Percentiles rank a stretch among this genome's conserved stretches.
Conservation (phyloP, 306 rosid genomes). For the Begonia masoniana region DNA sequence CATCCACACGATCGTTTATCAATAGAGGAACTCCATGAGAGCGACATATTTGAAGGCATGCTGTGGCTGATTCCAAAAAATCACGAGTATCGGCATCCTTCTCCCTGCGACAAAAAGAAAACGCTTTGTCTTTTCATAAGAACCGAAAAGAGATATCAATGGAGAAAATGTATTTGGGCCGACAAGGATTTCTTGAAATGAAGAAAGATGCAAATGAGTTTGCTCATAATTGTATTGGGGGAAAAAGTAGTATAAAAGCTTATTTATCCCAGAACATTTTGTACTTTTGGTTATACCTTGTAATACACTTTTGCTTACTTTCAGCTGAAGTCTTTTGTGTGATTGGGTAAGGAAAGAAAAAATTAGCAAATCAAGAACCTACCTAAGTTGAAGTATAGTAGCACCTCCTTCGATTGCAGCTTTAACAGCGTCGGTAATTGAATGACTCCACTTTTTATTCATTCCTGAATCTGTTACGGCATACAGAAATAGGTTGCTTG, state of each 20-base stretch:
- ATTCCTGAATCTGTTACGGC: constrained; percentile 83
- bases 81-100: constrained; percentile 62
- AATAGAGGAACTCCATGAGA: constrained; percentile 58
- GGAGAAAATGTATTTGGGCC: too few species aligned
- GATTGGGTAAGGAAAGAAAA: too few species aligned
- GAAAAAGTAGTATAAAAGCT: too few species aligned
- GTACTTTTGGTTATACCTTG: too few species aligned
- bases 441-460: constrained; percentile 81
- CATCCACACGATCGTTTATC: constrained; percentile 76
- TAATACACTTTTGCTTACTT: too few species aligned
- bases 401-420: constrained; percentile 91
- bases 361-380: not conserved
- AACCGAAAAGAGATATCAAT: not conserved
- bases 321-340: too few species aligned
- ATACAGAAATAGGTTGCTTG: constrained; percentile 54
- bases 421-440: constrained; percentile 77
- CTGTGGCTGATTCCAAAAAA: constrained; percentile 71
- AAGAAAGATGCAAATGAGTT: too few species aligned
- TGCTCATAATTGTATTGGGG: too few species aligned
- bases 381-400: constrained; percentile 87
- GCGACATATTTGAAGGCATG: constrained; percentile 58
- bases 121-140: not conserved
- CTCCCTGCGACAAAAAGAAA: constrained; percentile 33
- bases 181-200: too few species aligned
- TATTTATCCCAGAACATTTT: too few species aligned